Evolutionary conservation across 495 filamentous ascomycete species (phyloP).

Genomic region (Staphylotrichum longicolle): DNA sequence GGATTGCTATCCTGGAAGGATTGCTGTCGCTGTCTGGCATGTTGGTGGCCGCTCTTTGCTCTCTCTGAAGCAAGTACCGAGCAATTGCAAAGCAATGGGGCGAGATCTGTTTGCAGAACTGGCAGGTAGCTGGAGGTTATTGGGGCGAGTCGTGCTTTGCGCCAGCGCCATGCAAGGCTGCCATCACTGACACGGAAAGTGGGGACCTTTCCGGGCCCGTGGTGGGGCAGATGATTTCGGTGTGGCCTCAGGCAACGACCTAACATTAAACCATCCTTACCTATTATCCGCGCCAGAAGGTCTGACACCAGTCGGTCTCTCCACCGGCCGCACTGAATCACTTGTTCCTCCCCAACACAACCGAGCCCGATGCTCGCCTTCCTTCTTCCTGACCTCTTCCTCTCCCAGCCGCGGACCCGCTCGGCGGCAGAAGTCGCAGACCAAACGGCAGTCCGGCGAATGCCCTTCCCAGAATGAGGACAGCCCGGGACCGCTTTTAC

Average conservation of each 20-base stretch:
- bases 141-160: no score
- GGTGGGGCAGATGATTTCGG: not conserved
- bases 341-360: conserved; percentile 1
- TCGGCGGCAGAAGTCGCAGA: not conserved
- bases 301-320: conserved; percentile 3
- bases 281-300: not conserved
- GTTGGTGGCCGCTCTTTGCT: not conserved
- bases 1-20: conserved; percentile 40
- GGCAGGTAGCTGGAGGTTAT: no score
- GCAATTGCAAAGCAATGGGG: not conserved
- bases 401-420: not conserved
- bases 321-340: conserved; percentile 11
- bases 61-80: not conserved
- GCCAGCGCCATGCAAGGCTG: not conserved
- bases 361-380: not conserved
- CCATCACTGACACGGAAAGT: not conserved
- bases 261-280: not conserved
- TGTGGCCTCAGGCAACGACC: conserved; percentile 13
- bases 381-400: not conserved
- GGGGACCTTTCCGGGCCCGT: not conserved
- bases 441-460: not conserved
- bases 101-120: no score
- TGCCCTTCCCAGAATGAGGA: not conserved
- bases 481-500: not conserved
- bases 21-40: conserved; percentile 27